phyloP scores from a whole-genome alignment of 129 eudicot species.

The Dittrichia graveolens region DNA sequence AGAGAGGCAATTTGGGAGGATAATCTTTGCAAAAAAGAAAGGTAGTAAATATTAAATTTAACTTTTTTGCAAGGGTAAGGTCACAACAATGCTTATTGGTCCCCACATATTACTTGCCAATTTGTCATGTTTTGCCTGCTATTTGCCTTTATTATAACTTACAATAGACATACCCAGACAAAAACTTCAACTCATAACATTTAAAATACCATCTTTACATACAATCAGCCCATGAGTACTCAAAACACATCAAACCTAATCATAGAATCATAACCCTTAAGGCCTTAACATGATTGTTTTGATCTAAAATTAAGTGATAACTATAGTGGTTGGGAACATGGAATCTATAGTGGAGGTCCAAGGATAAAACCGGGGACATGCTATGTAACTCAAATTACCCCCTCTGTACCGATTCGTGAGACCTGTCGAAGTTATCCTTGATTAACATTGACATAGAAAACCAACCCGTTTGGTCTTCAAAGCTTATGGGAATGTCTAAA shows the following conservation, averaged over 20 bases:
- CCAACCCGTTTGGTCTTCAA: too few relatives aligned
- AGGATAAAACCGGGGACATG: too few relatives aligned
- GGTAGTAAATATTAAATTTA: slow-evolving; percentile 16
- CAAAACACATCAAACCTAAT: slow-evolving; percentile 1
- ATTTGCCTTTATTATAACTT: slow-evolving; percentile 29
- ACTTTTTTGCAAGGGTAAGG: slow-evolving; percentile 30
- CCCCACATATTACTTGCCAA: slow-evolving; percentile 41
- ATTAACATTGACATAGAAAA: too few relatives aligned
- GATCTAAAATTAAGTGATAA: neutral
- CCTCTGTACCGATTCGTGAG: too few relatives aligned
- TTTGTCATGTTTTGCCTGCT: slow-evolving; percentile 38
- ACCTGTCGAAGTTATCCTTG: too few relatives aligned
- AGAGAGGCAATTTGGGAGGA: slow-evolving; percentile 11
- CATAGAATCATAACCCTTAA: slow-evolving; percentile 9
- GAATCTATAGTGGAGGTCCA: neutral
- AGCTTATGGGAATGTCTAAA: too few relatives aligned
- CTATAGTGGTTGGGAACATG: neutral
- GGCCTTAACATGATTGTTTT: neutral
- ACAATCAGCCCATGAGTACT: slow-evolving; percentile 8
- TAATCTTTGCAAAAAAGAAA: slow-evolving; percentile 8
- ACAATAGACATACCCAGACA: slow-evolving; percentile 6
- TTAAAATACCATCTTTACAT: slow-evolving; percentile 16
- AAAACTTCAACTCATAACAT: neutral
- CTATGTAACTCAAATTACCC: too few relatives aligned
- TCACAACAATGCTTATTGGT: slow-evolving; percentile 25